phyloP scores from a whole-genome alignment of 2,329 filamentous ascomycete species.

The Lecanicillium sp. region DNA sequence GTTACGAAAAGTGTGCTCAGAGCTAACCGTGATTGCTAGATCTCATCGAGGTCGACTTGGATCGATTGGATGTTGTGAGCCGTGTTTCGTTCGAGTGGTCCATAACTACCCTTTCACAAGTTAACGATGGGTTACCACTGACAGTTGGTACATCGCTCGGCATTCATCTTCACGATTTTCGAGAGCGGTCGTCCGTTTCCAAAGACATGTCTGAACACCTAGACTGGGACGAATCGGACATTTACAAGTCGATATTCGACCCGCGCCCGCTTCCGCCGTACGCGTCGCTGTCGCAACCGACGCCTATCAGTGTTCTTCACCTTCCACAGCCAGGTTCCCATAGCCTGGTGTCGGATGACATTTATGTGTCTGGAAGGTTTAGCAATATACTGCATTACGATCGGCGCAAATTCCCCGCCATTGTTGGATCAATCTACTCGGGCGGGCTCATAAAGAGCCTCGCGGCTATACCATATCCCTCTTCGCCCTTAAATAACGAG shows the following conservation, averaged over 20 bases:
- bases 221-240: constrained; percentile 20
- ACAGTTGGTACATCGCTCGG: constrained; percentile 79
- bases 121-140: constrained; percentile 58
- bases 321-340: constrained; percentile 49
- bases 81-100: constrained; percentile 70
- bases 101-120: constrained; percentile 73
- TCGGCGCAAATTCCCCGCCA: constrained; percentile 71
- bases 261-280: constrained; percentile 49
- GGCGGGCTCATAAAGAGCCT: constrained; percentile 72
- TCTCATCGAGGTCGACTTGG: constrained; percentile 75
- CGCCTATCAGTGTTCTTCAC: constrained; percentile 76
- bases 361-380: constrained; percentile 84
- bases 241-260: constrained; percentile 38
- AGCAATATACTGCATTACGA: constrained; percentile 86
- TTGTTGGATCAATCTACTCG: constrained; percentile 74
- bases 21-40: constrained; percentile 21
- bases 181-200: constrained; percentile 31
- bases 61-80: constrained; percentile 61
- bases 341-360: constrained; percentile 60
- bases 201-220: constrained; percentile 29
- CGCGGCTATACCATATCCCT: constrained; percentile 60
- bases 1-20: background rate
- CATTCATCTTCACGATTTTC: constrained; percentile 74
- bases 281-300: constrained; percentile 70
- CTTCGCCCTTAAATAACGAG: constrained; percentile 55